Percentiles rank a stretch among this genome's conserved stretches.
Evolutionary conservation across 2,329 filamentous ascomycete genomes (phyloP).

Genomic region (Dactylellina haptotyla): DNA sequence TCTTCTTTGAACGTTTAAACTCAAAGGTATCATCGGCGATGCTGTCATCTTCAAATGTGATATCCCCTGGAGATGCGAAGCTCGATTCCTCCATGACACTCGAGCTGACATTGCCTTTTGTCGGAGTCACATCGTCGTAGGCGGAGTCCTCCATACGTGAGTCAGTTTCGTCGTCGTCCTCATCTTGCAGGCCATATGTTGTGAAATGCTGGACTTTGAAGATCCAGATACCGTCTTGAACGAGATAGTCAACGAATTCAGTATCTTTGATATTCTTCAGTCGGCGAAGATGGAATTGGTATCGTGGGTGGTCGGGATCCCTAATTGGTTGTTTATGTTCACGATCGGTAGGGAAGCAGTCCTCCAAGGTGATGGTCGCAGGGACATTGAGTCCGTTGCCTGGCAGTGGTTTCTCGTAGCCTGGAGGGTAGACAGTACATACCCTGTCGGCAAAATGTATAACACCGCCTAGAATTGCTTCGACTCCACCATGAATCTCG

Average conservation of each 20-base stretch:
- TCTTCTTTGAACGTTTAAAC: conserved; percentile 63
- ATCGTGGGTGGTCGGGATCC: conserved; percentile 68
- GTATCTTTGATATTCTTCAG: conserved; percentile 83
- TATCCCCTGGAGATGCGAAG: conserved; percentile 57
- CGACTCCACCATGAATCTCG: conserved; percentile 72
- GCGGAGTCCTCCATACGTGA: conserved; percentile 54
- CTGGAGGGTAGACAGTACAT: conserved; percentile 83
- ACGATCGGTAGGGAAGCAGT: conserved; percentile 85
- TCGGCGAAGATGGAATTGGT: conserved; percentile 83
- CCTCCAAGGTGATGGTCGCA: conserved; percentile 84
- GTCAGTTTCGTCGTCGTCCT: conserved; percentile 76
- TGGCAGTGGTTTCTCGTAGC: conserved; percentile 79
- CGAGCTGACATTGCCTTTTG: conserved; percentile 56
- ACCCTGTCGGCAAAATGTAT: conserved; percentile 80
- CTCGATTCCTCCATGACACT: conserved; percentile 42
- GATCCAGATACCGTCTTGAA: conserved; percentile 83
- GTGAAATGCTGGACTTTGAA: conserved; percentile 98
- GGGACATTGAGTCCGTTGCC: conserved; percentile 94
- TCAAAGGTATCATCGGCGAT: conserved; percentile 68
- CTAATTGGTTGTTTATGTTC: conserved; percentile 64
- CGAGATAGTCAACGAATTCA: conserved; percentile 81
- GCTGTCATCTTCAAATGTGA: conserved; percentile 53
- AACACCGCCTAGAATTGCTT: conserved; percentile 80
- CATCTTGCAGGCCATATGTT: conserved; percentile 83
- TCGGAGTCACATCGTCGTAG: conserved; percentile 51